Conservation (phyloP, 2,329 filamentous ascomycete species). For the Xylaria sp. region DNA sequence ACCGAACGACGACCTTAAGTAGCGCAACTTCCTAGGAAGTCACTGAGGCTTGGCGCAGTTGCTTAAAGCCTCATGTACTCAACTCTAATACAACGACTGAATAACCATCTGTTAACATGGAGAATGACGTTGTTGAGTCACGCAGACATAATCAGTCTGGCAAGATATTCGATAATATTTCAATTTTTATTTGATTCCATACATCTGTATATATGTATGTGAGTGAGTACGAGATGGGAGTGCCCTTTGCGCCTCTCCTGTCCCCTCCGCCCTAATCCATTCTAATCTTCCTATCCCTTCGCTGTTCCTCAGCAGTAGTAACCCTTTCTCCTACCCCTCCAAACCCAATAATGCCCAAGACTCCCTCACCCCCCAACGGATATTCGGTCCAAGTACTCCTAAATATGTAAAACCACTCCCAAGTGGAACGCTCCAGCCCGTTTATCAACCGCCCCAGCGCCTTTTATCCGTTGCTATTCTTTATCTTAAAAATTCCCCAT, state of each 20-base stretch:
- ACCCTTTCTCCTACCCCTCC: neutral
- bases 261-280: neutral
- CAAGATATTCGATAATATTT: too few species aligned
- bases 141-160: too few species aligned
- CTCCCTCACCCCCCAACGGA: neutral
- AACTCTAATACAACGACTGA: too few species aligned
- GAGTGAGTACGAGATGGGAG: conserved; percentile 18
- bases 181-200: conserved; percentile 3
- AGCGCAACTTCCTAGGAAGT: too few species aligned
- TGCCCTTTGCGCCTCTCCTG: conserved; percentile 1
- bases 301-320: neutral
- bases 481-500: neutral
- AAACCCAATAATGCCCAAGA: conserved; percentile 16
- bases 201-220: conserved; percentile 4
- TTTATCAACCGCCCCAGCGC: neutral
- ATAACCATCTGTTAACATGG: too few species aligned
- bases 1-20: too few species aligned
- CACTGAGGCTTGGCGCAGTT: too few species aligned
- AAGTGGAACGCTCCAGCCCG: neutral
- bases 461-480: conserved; percentile 13
- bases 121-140: too few species aligned
- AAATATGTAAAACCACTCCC: conserved; percentile 5
- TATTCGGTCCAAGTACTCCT: conserved; percentile 1
- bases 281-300: neutral
- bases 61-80: too few species aligned